Evolutionary conservation across 108 stramenopile species (phyloP).

Genomic region (Pseudonitzschia pungens): DNA sequence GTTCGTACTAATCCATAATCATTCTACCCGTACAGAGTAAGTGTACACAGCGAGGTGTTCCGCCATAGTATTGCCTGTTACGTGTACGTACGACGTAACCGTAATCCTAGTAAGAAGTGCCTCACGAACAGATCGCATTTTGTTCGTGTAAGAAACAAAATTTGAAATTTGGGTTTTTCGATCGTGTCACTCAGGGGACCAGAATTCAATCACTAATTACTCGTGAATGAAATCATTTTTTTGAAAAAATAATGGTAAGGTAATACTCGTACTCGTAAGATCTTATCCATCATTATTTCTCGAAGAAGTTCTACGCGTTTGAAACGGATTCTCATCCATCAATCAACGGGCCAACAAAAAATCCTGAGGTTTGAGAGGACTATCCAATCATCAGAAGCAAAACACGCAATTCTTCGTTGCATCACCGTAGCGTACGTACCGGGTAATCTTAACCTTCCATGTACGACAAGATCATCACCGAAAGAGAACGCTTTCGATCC

Average conservation of each 20-base stretch:
- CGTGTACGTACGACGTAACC: too few species aligned
- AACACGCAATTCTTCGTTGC: not conserved
- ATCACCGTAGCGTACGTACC: too few species aligned
- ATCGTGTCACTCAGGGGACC: not conserved
- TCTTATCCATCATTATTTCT: not conserved
- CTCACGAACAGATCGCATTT: too few species aligned
- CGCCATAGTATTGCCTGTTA: too few species aligned
- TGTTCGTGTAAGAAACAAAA: not conserved
- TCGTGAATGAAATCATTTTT: not conserved
- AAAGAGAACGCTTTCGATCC: not conserved
- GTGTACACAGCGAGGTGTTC: too few species aligned
- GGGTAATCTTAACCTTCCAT: too few species aligned
- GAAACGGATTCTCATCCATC: conserved; percentile 2
- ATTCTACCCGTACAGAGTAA: too few species aligned
- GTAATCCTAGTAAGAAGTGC: too few species aligned
- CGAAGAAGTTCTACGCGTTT: not conserved
- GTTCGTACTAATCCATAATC: too few species aligned
- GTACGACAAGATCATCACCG: not conserved
- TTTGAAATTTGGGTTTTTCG: not conserved
- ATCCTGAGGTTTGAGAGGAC: too few species aligned
- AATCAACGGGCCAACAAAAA: not conserved
- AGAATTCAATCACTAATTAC: not conserved
- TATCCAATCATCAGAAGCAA: not conserved
- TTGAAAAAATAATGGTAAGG: too few species aligned
- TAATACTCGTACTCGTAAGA: too few species aligned